A percentile compares a stretch with the other conserved stretches of the same genome.
These are phyloP conservation scores for Detonula confervacea DNA, from an alignment of 352 stramenopile species.

Conservation along the genomic window DNA sequence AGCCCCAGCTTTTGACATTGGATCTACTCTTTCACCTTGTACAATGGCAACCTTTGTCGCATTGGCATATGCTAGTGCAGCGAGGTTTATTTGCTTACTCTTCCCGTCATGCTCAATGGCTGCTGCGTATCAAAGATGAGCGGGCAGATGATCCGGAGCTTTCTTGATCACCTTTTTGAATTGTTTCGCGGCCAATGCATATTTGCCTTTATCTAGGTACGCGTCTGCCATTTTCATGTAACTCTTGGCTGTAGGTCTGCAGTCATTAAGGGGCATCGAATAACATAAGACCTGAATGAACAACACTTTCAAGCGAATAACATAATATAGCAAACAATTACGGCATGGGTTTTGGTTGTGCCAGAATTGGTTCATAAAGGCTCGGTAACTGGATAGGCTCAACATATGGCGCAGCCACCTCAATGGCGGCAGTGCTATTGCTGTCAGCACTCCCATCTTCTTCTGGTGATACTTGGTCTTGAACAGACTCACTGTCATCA, in stretches of 20 bases:
- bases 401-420: conserved; percentile 3
- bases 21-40: conserved; percentile 55
- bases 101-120: conserved; percentile 57
- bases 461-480: not conserved
- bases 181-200: conserved; percentile 57
- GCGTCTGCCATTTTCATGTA: conserved; percentile 74
- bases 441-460: not conserved
- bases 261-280: not conserved
- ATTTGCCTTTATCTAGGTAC: conserved; percentile 63
- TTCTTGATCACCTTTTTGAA: conserved; percentile 72
- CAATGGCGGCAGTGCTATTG: conserved; percentile 1
- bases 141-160: conserved; percentile 54
- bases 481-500: too few relatives aligned
- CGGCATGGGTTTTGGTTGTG: conserved; percentile 32
- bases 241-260: conserved; percentile 49
- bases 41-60: conserved; percentile 55
- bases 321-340: conserved; percentile 28
- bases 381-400: conserved; percentile 40
- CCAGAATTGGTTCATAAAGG: conserved; percentile 32
- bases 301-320: too few relatives aligned
- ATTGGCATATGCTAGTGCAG: conserved; percentile 55
- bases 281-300: not conserved
- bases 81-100: conserved; percentile 48
- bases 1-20: conserved; percentile 36
- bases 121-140: conserved; percentile 60